These are phyloP conservation scores for Rhizopogon salebrosus DNA, from an alignment of 768 basidiomycete genomes.

Conservation along the genomic window DNA sequence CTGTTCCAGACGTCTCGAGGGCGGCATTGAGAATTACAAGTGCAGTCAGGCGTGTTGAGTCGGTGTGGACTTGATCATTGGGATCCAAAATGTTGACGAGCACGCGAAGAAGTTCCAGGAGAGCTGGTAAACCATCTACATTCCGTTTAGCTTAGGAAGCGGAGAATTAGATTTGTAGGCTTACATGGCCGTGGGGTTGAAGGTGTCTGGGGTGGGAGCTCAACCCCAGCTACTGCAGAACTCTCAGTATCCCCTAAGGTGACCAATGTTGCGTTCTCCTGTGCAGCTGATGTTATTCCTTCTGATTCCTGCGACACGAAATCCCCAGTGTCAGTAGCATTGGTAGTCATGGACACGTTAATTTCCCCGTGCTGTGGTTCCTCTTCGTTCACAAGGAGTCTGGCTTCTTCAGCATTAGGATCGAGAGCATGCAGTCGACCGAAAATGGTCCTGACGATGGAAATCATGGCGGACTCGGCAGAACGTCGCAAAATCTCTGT, in stretches of 20 bases:
- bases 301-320: slow-evolving; percentile 1
- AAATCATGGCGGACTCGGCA: slow-evolving; percentile 86
- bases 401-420: slow-evolving; percentile 63
- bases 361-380: slow-evolving; percentile 53
- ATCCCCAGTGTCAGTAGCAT: slow-evolving; percentile 20
- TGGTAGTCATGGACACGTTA: slow-evolving; percentile 51
- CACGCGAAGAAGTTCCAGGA: slow-evolving; percentile 88
- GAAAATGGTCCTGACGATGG: slow-evolving; percentile 80
- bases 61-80: slow-evolving; percentile 90
- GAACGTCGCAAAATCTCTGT: slow-evolving; percentile 82
- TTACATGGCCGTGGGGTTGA: slow-evolving; percentile 19
- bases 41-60: slow-evolving; percentile 88
- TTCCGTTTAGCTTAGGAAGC: neutral
- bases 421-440: slow-evolving; percentile 63
- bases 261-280: slow-evolving; percentile 8
- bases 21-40: slow-evolving; percentile 83
- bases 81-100: slow-evolving; percentile 95
- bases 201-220: slow-evolving; percentile 26
- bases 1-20: slow-evolving; percentile 77
- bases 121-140: slow-evolving; percentile 84
- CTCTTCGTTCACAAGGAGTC: slow-evolving; percentile 45
- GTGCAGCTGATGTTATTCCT: slow-evolving; percentile 8
- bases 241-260: slow-evolving; percentile 9
- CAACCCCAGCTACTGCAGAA: slow-evolving; percentile 7
- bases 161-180: neutral